These are phyloP conservation scores for Botrytis deweyae DNA, from an alignment of 2,329 filamentous ascomycete genomes.

Conservation along the genomic window DNA sequence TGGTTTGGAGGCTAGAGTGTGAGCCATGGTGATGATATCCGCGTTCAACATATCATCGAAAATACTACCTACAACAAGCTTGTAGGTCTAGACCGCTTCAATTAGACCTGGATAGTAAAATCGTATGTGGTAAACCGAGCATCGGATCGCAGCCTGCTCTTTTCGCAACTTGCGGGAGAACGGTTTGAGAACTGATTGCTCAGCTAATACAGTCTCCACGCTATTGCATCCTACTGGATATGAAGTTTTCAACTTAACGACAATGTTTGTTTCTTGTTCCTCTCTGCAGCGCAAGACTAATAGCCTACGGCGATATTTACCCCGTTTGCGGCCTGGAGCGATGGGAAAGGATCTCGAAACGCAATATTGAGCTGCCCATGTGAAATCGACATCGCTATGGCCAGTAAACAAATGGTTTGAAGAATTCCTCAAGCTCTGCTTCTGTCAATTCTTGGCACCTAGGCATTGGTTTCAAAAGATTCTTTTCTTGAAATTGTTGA, in stretches of 20 bases:
- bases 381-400: background rate
- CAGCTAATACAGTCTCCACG: conserved; percentile 85
- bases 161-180: conserved; percentile 69
- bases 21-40: background rate
- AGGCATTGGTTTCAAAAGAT: background rate
- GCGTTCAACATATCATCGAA: background rate
- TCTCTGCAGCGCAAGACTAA: background rate
- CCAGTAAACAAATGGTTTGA: no score
- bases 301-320: background rate
- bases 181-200: conserved; percentile 65
- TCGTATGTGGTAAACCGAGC: background rate
- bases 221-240: conserved; percentile 97
- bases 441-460: background rate
- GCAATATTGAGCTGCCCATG: background rate
- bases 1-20: conserved; percentile 42
- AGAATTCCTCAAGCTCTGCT: background rate
- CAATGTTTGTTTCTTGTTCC: conserved; percentile 53
- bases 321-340: background rate
- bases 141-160: background rate
- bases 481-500: background rate
- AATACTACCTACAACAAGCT: background rate
- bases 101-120: background rate
- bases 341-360: background rate
- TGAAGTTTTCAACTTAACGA: conserved; percentile 88
- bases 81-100: background rate